phyloP scores from a whole-genome alignment of 768 basidiomycete genomes.

The Polyporus arcularius region DNA sequence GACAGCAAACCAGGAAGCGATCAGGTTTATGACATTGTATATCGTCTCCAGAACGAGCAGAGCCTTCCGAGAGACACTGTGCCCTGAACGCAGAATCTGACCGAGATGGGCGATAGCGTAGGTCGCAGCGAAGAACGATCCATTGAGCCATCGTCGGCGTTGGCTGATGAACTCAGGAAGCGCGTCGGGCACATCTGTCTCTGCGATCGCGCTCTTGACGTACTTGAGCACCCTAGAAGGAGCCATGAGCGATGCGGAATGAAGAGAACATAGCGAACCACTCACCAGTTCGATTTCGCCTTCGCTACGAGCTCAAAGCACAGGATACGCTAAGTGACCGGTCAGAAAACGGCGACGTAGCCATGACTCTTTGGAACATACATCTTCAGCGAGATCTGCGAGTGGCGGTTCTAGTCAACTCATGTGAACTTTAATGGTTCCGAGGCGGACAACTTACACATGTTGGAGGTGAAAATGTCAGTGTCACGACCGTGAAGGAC shows the following conservation, averaged over 20 bases:
- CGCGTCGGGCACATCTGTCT: slow-evolving; percentile 92
- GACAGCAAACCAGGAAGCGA: slow-evolving; percentile 93
- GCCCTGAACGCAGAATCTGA: slow-evolving; percentile 79
- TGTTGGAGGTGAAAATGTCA: slow-evolving; percentile 94
- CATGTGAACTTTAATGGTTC: neutral
- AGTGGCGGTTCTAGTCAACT: neutral
- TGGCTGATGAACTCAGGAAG: slow-evolving; percentile 94
- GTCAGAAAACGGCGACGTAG: neutral
- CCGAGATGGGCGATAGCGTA: slow-evolving; percentile 90
- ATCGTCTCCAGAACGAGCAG: slow-evolving; percentile 77
- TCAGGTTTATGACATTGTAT: slow-evolving; percentile 84
- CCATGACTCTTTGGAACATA: slow-evolving; percentile 26
- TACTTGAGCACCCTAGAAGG: slow-evolving; percentile 87
- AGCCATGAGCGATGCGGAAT: slow-evolving; percentile 19
- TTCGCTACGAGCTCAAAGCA: slow-evolving; percentile 83
- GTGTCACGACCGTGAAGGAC: slow-evolving; percentile 79
- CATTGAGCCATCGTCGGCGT: slow-evolving; percentile 86
- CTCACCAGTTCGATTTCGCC: slow-evolving; percentile 74
- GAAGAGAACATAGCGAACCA: slow-evolving; percentile 12
- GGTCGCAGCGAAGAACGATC: slow-evolving; percentile 92
- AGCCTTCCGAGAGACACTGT: slow-evolving; percentile 74
- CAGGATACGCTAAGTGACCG: slow-evolving; percentile 61
- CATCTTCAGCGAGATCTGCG: slow-evolving; percentile 87
- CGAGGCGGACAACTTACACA: slow-evolving; percentile 60
- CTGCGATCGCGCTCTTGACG: slow-evolving; percentile 89